Percentiles rank a stretch among this genome's conserved stretches.
phyloP scores from a whole-genome alignment of 1,284 basidiomycete genomes.

The Ceratobasidium sp. region DNA sequence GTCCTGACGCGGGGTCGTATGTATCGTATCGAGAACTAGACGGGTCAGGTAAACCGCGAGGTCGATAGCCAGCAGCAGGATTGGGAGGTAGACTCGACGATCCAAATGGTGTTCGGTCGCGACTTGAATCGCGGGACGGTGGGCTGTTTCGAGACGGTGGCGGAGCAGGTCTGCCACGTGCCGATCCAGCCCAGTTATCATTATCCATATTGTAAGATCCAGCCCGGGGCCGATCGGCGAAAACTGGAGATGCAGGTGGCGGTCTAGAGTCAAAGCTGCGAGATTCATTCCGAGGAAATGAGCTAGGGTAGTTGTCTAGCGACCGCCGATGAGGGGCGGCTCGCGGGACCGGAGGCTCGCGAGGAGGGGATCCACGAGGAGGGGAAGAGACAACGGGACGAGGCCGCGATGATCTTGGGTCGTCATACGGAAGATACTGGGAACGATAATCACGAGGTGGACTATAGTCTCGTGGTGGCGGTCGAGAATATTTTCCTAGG shows the following conservation, averaged over 20 bases:
- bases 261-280: slow-evolving; percentile 29
- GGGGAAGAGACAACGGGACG: slow-evolving; percentile 32
- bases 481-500: slow-evolving; percentile 4
- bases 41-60: slow-evolving; percentile 6
- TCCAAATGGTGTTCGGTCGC: slow-evolving; percentile 18
- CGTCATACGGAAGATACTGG: slow-evolving; percentile 31
- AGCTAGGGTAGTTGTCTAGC: slow-evolving; percentile 9
- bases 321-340: not conserved
- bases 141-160: slow-evolving; percentile 21
- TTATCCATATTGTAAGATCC: slow-evolving; percentile 9
- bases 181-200: slow-evolving; percentile 9
- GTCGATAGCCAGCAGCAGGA: slow-evolving; percentile 24
- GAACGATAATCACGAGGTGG: slow-evolving; percentile 25
- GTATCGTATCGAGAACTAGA: slow-evolving; percentile 6
- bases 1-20: slow-evolving; percentile 6
- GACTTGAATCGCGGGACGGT: not conserved
- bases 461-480: slow-evolving; percentile 9
- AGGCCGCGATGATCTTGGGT: slow-evolving; percentile 17
- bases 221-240: slow-evolving; percentile 15
- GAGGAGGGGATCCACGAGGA: slow-evolving; percentile 36
- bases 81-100: slow-evolving; percentile 18
- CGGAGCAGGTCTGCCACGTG: slow-evolving; percentile 1
- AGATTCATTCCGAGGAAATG: slow-evolving; percentile 20
- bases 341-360: slow-evolving; percentile 13
- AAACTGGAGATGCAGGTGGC: slow-evolving; percentile 11